Conservation (phyloP, 306 rosid genomes). For the Fagus crenata region DNA sequence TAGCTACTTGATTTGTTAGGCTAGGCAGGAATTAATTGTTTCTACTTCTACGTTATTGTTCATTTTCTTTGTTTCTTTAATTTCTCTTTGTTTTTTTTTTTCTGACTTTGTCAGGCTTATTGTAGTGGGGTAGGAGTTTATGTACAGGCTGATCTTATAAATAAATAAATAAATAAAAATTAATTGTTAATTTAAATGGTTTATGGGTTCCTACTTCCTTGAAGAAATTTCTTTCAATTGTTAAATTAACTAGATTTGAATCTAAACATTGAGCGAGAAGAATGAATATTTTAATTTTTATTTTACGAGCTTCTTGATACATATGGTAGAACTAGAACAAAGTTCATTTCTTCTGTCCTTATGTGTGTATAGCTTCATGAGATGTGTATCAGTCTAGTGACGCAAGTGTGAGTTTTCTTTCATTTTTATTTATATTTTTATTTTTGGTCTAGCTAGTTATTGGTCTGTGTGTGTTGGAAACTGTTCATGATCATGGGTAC, state of each 20-base stretch:
- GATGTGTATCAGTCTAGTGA: too few species aligned
- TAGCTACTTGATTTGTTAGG: background rate
- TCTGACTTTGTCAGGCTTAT: background rate
- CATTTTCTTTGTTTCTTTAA: background rate
- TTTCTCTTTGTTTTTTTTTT: background rate
- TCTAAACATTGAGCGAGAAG: too few species aligned
- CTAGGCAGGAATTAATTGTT: background rate
- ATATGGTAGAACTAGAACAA: too few species aligned
- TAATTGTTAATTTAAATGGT: background rate
- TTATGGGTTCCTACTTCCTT: background rate
- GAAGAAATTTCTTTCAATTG: background rate
- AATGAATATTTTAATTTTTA: too few species aligned
- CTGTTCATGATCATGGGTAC: conserved; percentile 41
- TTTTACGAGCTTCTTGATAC: too few species aligned
- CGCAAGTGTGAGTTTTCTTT: too few species aligned
- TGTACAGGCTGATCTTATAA: conserved; percentile 18
- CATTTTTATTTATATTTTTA: background rate
- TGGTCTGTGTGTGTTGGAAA: background rate
- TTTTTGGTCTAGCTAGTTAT: background rate
- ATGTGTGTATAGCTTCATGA: too few species aligned
- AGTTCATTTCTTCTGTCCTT: too few species aligned
- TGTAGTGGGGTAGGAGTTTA: conserved; percentile 7
- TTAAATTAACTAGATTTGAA: too few species aligned
- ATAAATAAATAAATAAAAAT: background rate
- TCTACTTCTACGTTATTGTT: background rate